phyloP scores from a whole-genome alignment of 2,329 filamentous ascomycete species.

The Diplodia sapinea region DNA sequence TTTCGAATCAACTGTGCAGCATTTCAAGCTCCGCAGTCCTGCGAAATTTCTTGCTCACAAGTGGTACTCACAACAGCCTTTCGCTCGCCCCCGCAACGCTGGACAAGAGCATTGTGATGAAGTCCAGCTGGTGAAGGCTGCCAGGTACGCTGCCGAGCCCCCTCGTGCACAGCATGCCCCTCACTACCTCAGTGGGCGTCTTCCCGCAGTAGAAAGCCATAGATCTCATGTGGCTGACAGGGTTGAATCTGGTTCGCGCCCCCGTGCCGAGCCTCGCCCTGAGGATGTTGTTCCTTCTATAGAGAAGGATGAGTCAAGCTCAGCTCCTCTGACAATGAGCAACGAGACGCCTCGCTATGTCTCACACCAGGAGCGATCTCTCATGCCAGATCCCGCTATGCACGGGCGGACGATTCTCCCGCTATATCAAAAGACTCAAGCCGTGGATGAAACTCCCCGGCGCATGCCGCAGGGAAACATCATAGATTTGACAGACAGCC shows the following conservation, averaged over 20 bases:
- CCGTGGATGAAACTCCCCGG: neutral
- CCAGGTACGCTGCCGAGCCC: constrained; percentile 18
- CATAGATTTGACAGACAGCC: constrained; percentile 22
- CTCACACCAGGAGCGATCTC: constrained; percentile 29
- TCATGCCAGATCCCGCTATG: constrained; percentile 10
- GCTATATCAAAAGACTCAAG: neutral
- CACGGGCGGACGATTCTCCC: neutral
- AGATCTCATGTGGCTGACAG: constrained; percentile 9
- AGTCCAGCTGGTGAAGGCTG: neutral
- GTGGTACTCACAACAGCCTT: constrained; percentile 2
- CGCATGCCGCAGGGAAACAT: neutral
- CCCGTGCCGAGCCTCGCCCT: neutral
- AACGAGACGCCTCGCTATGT: constrained; percentile 8
- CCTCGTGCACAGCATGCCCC: neutral
- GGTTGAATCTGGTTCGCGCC: constrained; percentile 15
- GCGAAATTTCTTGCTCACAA: constrained; percentile 1
- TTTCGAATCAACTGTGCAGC: neutral
- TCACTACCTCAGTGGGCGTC: neutral
- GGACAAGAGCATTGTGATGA: neutral
- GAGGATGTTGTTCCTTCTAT: constrained; percentile 20
- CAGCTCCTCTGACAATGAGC: neutral
- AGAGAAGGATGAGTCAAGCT: constrained; percentile 17
- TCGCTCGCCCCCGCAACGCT: neutral
- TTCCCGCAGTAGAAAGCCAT: neutral
- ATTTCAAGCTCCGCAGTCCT: neutral